Evolutionary conservation across 1,284 basidiomycete species (phyloP), one percentile per base, ranked within the genome.

Genomic region (Ganoderma resinaceum): DNA sequence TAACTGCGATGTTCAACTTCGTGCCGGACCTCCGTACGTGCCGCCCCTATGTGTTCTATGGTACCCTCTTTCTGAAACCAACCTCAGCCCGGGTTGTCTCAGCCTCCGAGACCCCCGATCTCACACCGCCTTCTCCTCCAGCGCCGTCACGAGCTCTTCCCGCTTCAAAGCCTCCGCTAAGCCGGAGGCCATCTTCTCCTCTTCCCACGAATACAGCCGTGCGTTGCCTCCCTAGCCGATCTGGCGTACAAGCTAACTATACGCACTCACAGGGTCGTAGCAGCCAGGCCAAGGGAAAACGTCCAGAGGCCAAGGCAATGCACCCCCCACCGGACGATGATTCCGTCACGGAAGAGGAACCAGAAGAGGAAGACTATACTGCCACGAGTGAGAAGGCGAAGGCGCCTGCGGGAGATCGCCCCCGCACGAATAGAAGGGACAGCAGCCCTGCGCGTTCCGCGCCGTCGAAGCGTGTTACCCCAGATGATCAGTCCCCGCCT

Each of bases 1-100:
- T 91, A 80, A 88, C 91, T 18, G 89, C 92, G 23, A 80, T 90
- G 73, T 86, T 91, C 76, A 90, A 90, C 77, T 90, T 89, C 78
- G 77, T 83, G 64, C 79, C 85, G 68, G 85, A 89, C 64, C 84
- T 87, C 73, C 90, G 91, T 93, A 74, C 79, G 91, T 84, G 26
- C 37, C 52, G 33, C 33, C 59, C 55, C 33, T 58, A 26, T 43
- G 2, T 31, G 58, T 18, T 69, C 59, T 63, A 69, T 63, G 68
- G 64, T 60, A 18, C 37, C 3, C 37, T 49, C 49, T 57, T 58
- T 37, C 55, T 70, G 63, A 71, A 63, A 53, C 29, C 65, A 66
- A 23, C 31, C 46, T 11, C 66, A 82, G 80, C 80, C 26, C 68
- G 77, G 23, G 74, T 81, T 43, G 53, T 71, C n/a, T 73, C 74